Base-by-base conservation (phyloP, 2,329 filamentous ascomycete genomes). In the Ceratocystiopsis sp. region DNA sequence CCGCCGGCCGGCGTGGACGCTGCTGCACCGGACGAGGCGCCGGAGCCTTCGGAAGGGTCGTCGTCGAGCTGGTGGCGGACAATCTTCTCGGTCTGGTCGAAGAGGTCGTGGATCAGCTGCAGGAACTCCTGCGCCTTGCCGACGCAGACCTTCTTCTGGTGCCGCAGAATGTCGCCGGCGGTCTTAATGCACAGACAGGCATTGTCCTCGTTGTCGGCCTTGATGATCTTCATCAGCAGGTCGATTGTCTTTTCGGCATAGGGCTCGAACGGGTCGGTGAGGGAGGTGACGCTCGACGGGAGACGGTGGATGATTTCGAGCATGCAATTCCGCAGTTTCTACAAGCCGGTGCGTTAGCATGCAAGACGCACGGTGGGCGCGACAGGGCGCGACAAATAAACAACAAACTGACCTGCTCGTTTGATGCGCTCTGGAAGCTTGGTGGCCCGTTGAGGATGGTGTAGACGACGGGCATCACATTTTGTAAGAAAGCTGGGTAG, bases 181-280 rank as follows among this genome's bases (percentile, higher is more conserved):
- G 89, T 93, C 68, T 98, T 98, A 64, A 99, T 85, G 58, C 89
- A 95, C 49, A 98, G 66, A n/a, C 93, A 85, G 2, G 89, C 91
- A 68, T 98, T 99, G 49, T 99, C 91, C 62, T 99, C 91, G 54
- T 98, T 98, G 61, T 99, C 91, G 37, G 77, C 80, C 52, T 80
- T 78, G 46, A 96, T 86, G 46, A 98, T 66, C 43, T 75, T 73
- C 78, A 96, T 89, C 49, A 96, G 71, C 51, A 93, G 71, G 56
- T 95, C 87, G 46, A 95, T 84, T 47, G 93, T 79, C 57, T 93
- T 84, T 50, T 78, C 73, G 35, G 89, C 87, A 60, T 89, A 93
- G 1, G 80, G 82, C 58, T 96, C 87, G 61, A 95, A 79, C 1
- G 77, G 77, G 53, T 95, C 86, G 43, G 76, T 63, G 2, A 84